A percentile compares a stretch with the other conserved stretches of the same genome.
These are phyloP conservation scores for Crucihimalaya himalaica DNA, from an alignment of 345 rosid genomes.

Conservation along the genomic window DNA sequence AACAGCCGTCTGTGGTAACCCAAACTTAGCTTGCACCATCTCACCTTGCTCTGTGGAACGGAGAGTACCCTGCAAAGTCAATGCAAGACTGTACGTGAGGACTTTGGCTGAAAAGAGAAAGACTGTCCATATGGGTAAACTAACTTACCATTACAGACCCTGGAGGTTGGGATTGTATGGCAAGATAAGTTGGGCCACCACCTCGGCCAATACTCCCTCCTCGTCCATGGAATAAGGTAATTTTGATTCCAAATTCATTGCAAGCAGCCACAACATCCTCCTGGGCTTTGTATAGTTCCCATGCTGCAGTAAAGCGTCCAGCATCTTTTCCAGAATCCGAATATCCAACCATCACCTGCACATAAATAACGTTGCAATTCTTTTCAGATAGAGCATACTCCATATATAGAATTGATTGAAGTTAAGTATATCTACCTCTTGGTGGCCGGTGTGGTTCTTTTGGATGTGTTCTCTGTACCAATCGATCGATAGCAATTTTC, in stretches of 20 bases:
- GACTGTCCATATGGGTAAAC: conserved; percentile 1
- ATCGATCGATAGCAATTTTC: conserved; percentile 82
- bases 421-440: conserved; percentile 55
- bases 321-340: conserved; percentile 99
- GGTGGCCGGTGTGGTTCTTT: conserved; percentile 83
- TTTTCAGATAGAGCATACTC: not conserved
- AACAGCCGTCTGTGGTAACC: conserved; percentile 86
- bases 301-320: conserved; percentile 97
- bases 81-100: conserved; percentile 16
- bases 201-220: conserved; percentile 99
- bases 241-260: conserved; percentile 82
- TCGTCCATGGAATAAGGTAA: conserved; percentile 96
- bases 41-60: conserved; percentile 99
- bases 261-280: conserved; percentile 98
- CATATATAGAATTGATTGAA: not conserved
- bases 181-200: conserved; percentile 96
- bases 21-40: conserved; percentile 99
- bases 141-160: conserved; percentile 93
- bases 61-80: conserved; percentile 38
- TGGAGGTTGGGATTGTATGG: conserved; percentile 97
- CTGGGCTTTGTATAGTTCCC: conserved; percentile 99
- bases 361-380: not conserved
- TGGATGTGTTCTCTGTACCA: conserved; percentile 88
- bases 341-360: conserved; percentile 97
- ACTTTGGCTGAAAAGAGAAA: conserved; percentile 13